These are phyloP conservation scores for Quercus robur DNA, from an alignment of 306 rosid species.

Conservation along the genomic window DNA sequence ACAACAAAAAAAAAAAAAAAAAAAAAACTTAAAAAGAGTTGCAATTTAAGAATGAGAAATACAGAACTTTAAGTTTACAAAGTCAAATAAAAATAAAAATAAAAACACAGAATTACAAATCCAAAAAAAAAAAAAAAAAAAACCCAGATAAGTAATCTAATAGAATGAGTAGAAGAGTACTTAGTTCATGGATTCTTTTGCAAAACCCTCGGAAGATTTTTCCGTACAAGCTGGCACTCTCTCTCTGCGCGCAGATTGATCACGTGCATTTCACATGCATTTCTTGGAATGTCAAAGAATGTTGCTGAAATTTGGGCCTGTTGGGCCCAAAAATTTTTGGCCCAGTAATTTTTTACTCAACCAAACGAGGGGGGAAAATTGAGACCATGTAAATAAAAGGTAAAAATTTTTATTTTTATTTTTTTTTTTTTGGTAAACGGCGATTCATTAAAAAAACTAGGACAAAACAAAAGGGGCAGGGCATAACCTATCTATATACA, in stretches of 20 bases:
- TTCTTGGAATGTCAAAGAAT: background rate
- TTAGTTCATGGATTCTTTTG: background rate
- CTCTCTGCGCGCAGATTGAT: background rate
- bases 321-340: too few species aligned
- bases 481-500: too few species aligned
- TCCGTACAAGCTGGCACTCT: background rate
- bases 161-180: background rate
- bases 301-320: too few species aligned
- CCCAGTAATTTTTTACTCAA: too few species aligned
- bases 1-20: background rate
- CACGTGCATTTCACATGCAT: background rate
- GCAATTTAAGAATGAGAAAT: background rate
- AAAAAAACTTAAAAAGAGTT: background rate
- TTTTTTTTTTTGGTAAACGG: too few species aligned
- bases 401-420: too few species aligned
- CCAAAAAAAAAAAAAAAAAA: background rate
- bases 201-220: background rate
- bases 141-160: too few species aligned
- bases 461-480: too few species aligned
- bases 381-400: too few species aligned
- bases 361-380: too few species aligned
- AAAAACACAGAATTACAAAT: background rate
- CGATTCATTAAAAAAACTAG: too few species aligned
- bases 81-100: background rate
- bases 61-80: background rate